phyloP scores from a whole-genome alignment of 2,329 filamentous ascomycete genomes.

The Scolecobasidium constrictum region DNA sequence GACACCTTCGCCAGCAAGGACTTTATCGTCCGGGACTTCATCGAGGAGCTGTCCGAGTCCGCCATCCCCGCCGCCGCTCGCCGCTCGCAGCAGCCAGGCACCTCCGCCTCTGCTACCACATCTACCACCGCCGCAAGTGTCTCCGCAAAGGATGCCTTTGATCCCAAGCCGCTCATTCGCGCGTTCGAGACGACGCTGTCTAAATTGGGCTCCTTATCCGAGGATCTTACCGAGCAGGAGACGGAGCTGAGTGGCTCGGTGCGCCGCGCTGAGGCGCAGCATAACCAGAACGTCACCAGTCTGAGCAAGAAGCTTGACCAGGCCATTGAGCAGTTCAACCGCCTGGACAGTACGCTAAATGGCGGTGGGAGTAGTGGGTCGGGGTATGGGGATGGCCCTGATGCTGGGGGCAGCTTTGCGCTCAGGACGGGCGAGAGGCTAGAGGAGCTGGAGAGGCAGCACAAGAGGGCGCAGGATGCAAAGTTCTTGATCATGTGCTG shows the following conservation, averaged over 20 bases:
- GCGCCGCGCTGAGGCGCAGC: conserved; percentile 74
- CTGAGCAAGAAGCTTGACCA: conserved; percentile 61
- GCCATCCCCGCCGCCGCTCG: conserved; percentile 63
- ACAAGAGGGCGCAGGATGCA: conserved; percentile 80
- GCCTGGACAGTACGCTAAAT: conserved; percentile 74
- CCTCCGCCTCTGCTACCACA: too few species aligned
- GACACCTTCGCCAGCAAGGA: conserved; percentile 62
- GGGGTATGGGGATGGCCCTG: conserved; percentile 33
- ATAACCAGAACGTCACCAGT: conserved; percentile 5
- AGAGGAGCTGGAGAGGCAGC: conserved; percentile 88
- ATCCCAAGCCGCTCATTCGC: conserved; percentile 91
- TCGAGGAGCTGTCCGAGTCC: conserved; percentile 82
- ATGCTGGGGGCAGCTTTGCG: conserved; percentile 70
- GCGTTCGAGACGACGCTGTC: conserved; percentile 74
- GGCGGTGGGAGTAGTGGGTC: neutral
- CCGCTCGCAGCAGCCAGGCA: conserved; percentile 49
- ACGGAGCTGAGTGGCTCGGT: conserved; percentile 86
- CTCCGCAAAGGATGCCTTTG: conserved; percentile 52
- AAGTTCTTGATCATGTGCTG: conserved; percentile 95
- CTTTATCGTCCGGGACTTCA: conserved; percentile 97
- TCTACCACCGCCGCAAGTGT: too few species aligned
- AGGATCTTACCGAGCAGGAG: conserved; percentile 80
- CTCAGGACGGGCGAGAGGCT: conserved; percentile 90
- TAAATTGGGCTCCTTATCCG: conserved; percentile 59
- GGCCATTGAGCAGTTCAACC: conserved; percentile 85